These are phyloP conservation scores for Saksenaea vasiformis DNA, from an alignment of 371 early-diverging fungal species.

Conservation along the genomic window DNA sequence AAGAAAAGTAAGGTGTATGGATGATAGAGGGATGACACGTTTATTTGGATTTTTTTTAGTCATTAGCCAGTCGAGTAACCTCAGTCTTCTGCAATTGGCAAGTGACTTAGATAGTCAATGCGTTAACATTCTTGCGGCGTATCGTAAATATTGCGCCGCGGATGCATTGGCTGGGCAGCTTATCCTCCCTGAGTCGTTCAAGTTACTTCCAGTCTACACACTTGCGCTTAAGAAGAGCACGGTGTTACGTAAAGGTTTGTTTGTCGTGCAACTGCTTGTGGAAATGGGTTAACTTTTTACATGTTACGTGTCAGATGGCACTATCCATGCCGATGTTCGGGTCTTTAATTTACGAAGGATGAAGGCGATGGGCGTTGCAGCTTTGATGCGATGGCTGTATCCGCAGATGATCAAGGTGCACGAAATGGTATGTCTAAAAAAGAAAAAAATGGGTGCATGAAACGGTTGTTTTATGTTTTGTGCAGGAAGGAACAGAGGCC, in stretches of 20 bases:
- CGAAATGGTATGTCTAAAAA: constrained; percentile 11
- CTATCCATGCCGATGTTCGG: constrained; percentile 73
- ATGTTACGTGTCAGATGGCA: constrained; percentile 28
- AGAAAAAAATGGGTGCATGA: not conserved
- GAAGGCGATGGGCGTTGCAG: constrained; percentile 69
- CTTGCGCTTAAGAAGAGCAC: constrained; percentile 71
- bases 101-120: constrained; percentile 45
- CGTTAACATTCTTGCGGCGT: constrained; percentile 87
- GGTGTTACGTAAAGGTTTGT: constrained; percentile 68
- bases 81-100: constrained; percentile 22
- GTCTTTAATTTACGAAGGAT: constrained; percentile 77
- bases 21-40: constrained; percentile 19
- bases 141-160: constrained; percentile 91
- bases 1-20: constrained; percentile 61
- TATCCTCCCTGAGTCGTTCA: constrained; percentile 95
- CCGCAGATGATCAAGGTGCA: constrained; percentile 70
- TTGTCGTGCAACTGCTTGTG: constrained; percentile 3
- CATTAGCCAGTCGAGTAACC: not conserved
- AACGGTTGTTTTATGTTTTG: too few species aligned
- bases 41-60: not conserved
- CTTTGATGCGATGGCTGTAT: constrained; percentile 78
- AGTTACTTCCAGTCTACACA: constrained; percentile 88
- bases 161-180: constrained; percentile 91
- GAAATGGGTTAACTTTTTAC: constrained; percentile 7
- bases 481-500: not conserved